Percentiles rank a stretch among this genome's conserved stretches.
Conservation (phyloP, 148 eudicot genomes). For the Oxyria digyna region DNA sequence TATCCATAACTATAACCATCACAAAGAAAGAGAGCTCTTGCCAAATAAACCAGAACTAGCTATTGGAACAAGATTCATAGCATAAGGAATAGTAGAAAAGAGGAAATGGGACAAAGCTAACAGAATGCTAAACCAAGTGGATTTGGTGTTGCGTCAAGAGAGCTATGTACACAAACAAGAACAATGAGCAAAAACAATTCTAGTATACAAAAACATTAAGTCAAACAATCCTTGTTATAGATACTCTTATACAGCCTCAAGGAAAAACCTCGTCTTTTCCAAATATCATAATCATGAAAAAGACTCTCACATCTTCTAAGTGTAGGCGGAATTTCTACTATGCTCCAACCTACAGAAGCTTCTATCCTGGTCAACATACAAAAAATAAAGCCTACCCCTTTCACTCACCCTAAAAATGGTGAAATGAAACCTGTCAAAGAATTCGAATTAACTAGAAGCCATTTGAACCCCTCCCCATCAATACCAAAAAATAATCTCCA, state of each 20-base stretch:
- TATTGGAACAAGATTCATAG: background rate
- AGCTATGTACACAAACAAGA: background rate
- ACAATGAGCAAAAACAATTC: background rate
- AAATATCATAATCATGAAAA: background rate
- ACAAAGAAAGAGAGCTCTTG: background rate
- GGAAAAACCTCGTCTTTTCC: background rate
- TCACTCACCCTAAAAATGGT: background rate
- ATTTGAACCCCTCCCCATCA: background rate
- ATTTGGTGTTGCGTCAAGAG: background rate
- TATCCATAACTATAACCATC: background rate
- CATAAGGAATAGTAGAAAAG: background rate
- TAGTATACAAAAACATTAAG: background rate
- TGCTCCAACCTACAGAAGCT: background rate
- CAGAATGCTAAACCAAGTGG: background rate
- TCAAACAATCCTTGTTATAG: background rate
- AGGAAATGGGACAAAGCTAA: background rate
- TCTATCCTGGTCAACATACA: background rate
- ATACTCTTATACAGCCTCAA: background rate
- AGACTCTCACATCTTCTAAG: background rate
- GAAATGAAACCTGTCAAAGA: background rate
- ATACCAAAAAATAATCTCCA: background rate
- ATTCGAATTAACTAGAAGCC: background rate
- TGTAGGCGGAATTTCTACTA: background rate
- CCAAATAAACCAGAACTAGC: background rate
- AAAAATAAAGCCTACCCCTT: background rate